Evolutionary conservation across 768 basidiomycete genomes (phyloP).

Genomic region (Suillus clintonianus): DNA sequence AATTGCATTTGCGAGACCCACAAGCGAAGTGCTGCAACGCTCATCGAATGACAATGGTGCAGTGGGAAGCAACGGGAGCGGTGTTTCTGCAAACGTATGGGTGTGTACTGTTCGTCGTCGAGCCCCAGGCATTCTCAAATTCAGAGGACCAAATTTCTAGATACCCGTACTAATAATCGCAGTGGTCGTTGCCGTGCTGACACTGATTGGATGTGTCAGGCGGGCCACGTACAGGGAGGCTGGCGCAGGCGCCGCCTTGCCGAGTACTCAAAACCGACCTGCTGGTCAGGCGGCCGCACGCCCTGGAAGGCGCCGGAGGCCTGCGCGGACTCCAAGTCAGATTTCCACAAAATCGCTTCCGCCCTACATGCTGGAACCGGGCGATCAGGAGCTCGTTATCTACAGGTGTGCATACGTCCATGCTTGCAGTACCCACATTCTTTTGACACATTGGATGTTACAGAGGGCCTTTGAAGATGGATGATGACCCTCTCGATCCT

Average conservation of each 20-base stretch:
- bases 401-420: constrained; percentile 38
- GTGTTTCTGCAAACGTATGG: constrained; percentile 21
- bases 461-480: constrained; percentile 29
- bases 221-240: constrained; percentile 11
- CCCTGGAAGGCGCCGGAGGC: constrained; percentile 37
- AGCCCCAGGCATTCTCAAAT: not conserved
- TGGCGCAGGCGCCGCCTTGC: not conserved
- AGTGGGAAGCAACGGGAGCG: not conserved
- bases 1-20: constrained; percentile 9
- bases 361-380: constrained; percentile 82
- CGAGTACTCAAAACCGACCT: not conserved
- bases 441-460: not conserved
- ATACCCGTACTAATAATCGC: constrained; percentile 29
- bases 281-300: constrained; percentile 16
- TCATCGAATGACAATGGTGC: not conserved
- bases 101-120: constrained; percentile 16
- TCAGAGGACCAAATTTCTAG: constrained; percentile 6
- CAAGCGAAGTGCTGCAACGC: not conserved
- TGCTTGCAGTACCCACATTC: not conserved
- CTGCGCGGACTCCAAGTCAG: constrained; percentile 72
- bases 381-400: constrained; percentile 80
- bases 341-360: constrained; percentile 79
- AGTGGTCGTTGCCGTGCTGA: constrained; percentile 20
- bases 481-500: constrained; percentile 18
- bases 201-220: constrained; percentile 23